Percentiles rank a stretch among this genome's conserved stretches.
Evolutionary conservation across 495 filamentous ascomycete species (phyloP).

Genomic region (Penicillium bialowiezense): DNA sequence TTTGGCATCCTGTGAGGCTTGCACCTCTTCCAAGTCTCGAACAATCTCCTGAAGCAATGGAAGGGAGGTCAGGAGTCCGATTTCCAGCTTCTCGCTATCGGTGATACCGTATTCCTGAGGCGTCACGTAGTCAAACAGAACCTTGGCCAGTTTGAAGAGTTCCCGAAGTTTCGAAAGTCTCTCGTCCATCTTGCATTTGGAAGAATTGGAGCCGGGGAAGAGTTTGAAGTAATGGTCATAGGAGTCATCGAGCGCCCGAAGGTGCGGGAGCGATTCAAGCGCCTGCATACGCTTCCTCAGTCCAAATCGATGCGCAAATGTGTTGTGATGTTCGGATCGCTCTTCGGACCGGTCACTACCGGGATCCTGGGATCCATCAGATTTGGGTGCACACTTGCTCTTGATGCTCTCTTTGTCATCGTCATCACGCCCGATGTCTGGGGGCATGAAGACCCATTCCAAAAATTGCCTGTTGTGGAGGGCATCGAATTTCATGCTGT

Average conservation of each 20-base stretch:
- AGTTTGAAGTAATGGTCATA: conserved; percentile 81
- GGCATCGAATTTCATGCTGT: conserved; percentile 99
- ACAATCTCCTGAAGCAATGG: conserved; percentile 95
- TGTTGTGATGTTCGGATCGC: conserved; percentile 31
- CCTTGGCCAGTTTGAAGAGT: conserved; percentile 87
- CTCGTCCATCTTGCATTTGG: conserved; percentile 78
- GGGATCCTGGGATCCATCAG: conserved; percentile 29
- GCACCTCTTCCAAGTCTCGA: conserved; percentile 92
- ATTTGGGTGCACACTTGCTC: conserved; percentile 23
- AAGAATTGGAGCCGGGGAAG: conserved; percentile 70
- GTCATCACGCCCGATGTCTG: conserved; percentile 61
- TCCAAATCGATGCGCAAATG: conserved; percentile 49
- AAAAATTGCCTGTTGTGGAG: conserved; percentile 94
- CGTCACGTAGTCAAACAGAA: conserved; percentile 96
- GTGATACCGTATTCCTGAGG: conserved; percentile 97
- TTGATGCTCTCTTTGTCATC: conserved; percentile 49
- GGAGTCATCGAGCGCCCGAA: conserved; percentile 44
- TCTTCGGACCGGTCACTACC: conserved; percentile 32
- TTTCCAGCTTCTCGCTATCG: conserved; percentile 92
- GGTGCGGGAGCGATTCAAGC: conserved; percentile 43
- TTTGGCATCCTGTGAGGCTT: conserved; percentile 88
- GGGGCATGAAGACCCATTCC: conserved; percentile 96
- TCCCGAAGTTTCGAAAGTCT: conserved; percentile 85
- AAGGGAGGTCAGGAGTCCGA: conserved; percentile 88
- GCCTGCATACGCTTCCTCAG: conserved; percentile 41